Conservation (phyloP, 257 asterid genomes). For the Solanum pimpinellifolium region DNA sequence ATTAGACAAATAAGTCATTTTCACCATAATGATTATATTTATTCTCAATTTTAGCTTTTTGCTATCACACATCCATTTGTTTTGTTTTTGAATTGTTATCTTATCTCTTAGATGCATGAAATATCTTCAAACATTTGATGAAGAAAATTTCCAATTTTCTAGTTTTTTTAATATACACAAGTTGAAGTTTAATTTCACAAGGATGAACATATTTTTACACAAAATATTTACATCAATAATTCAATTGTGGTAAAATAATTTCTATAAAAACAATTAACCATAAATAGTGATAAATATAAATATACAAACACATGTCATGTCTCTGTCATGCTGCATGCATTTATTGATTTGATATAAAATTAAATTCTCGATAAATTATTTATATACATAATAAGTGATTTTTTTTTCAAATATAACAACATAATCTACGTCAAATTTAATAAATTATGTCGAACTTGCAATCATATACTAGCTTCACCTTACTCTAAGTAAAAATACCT, state of each 20-base stretch:
- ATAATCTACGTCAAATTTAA: no score
- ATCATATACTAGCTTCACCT: neutral
- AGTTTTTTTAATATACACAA: neutral
- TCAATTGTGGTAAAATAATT: neutral
- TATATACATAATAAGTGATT: neutral
- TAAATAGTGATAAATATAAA: neutral
- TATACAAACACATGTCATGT: neutral
- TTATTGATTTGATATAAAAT: neutral
- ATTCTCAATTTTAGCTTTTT: neutral
- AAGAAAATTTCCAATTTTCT: neutral
- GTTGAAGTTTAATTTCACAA: neutral
- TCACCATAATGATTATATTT: neutral
- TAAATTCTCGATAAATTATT: neutral
- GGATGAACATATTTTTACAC: neutral
- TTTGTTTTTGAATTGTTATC: neutral
- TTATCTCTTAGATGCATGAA: neutral
- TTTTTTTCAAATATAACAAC: no score
- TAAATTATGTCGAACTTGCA: neutral
- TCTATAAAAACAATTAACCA: neutral
- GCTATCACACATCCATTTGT: neutral
- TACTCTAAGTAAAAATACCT: neutral
- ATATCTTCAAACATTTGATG: neutral
- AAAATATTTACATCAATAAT: neutral
- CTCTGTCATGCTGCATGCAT: neutral
- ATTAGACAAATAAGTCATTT: neutral